Evolutionary conservation across 371 early-diverging fungal genomes (phyloP), one percentile per base, ranked within the genome.

Genomic region (Phascolomyces articulosus): DNA sequence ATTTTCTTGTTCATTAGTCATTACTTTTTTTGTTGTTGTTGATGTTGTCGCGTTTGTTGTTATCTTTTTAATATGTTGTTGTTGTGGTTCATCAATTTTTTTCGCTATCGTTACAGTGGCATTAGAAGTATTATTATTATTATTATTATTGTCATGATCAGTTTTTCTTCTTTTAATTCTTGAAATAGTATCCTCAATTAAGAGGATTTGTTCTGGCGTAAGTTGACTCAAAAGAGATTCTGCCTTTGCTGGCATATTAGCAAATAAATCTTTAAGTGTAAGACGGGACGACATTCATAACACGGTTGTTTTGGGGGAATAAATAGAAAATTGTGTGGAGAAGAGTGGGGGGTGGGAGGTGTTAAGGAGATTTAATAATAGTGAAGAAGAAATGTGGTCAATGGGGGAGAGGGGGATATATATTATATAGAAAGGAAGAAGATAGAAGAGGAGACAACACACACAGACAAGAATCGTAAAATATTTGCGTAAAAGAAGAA

Each of bases 101-200:
- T 8, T 15, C n/a, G 44, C 16, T n/a, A n/a, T 44, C 18, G 44
- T 44, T 58, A 38, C 18, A 62, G 54, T 15, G 28, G 20, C 16
- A 62, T 26, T 26, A 40, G 27, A 21, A 27, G 28, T 47, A 21
- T 11, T 26, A 29, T 21, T 15, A n/a, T 60, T 40, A 26, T 57
- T 21, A 21, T 57, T 31, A 57, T 4, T 38, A 28, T 47, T 40
- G 15, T 49, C 38, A 31, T 71, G 71, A 40, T 73, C 66, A 1
- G 75, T 60, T 60, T 78, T 70, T 65, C 74, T 67, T 57, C 60
- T 67, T 63, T 80, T 80, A 15, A 78, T 72, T 57, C 74, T 71
- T 15, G 67, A 62, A 29, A 80, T 58, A 4, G 78, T 74, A 38
- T 70, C 66, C 56, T 80, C 81, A 40, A 80, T 76, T 20, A 70